phyloP scores from a whole-genome alignment of 441 rosid genomes.

The Hura crepitans region DNA sequence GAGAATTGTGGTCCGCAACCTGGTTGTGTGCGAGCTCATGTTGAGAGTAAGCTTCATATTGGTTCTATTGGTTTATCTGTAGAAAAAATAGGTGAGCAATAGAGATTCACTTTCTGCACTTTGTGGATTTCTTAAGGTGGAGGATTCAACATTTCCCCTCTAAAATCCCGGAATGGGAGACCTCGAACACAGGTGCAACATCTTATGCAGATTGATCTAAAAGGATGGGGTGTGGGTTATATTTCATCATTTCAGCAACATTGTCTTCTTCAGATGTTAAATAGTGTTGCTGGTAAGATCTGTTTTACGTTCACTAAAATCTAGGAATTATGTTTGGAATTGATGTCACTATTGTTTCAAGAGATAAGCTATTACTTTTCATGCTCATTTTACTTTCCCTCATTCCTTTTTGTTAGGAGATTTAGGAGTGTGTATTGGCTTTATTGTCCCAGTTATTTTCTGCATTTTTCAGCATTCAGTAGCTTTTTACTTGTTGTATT shows the following conservation, averaged over 20 bases:
- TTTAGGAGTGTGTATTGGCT: neutral
- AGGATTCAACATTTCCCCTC: slow-evolving; percentile 89
- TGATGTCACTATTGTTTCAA: neutral
- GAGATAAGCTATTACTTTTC: neutral
- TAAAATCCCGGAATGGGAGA: slow-evolving; percentile 78
- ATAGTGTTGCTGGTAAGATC: slow-evolving; percentile 88
- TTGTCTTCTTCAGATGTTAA: slow-evolving; percentile 96
- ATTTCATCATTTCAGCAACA: slow-evolving; percentile 91
- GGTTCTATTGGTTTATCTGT: slow-evolving; percentile 16
- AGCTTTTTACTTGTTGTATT: neutral
- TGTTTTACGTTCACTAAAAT: slow-evolving; percentile 15
- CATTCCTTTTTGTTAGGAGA: neutral
- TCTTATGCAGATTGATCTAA: slow-evolving; percentile 94
- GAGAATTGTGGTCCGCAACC: slow-evolving; percentile 92
- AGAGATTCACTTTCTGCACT: slow-evolving; percentile 8
- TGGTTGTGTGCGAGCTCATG: slow-evolving; percentile 94
- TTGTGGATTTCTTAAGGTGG: slow-evolving; percentile 69
- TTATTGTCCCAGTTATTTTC: slow-evolving; percentile 2
- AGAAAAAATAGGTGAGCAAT: slow-evolving; percentile 11
- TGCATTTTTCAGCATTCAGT: neutral
- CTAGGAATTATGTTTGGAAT: neutral
- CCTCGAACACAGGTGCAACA: slow-evolving; percentile 94
- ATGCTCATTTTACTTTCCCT: neutral
- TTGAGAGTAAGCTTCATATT: slow-evolving; percentile 67
- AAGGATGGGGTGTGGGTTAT: slow-evolving; percentile 98